Evolutionary conservation across 352 stramenopile species (phyloP).

Genomic region (Phytophthora foliorum): DNA sequence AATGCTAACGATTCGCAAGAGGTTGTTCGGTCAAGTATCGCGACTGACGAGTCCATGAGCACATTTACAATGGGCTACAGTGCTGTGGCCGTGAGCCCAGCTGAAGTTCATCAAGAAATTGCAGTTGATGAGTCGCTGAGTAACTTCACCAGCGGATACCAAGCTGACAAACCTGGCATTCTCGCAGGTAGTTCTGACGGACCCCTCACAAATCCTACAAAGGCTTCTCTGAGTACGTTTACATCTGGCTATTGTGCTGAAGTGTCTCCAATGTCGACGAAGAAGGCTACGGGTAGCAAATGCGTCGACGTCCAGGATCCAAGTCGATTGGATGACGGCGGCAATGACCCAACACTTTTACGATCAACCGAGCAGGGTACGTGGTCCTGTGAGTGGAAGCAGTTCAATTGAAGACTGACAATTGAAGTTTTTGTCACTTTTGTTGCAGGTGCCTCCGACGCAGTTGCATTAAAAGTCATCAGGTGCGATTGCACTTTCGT

Average conservation of each 20-base stretch:
- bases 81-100: neutral
- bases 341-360: neutral
- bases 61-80: slow-evolving; percentile 11
- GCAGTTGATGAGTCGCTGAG: slow-evolving; percentile 48
- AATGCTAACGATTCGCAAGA: neutral
- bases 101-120: slow-evolving; percentile 11
- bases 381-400: neutral
- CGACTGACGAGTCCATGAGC: slow-evolving; percentile 15
- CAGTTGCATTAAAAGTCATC: slow-evolving; percentile 30
- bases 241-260: neutral
- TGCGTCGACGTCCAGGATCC: neutral
- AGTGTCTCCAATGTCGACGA: neutral
- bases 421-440: neutral
- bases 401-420: neutral
- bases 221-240: neutral
- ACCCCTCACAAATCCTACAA: neutral
- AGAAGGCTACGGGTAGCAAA: neutral
- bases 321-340: neutral
- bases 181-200: neutral
- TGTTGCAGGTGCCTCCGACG: neutral
- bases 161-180: neutral
- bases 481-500: slow-evolving; percentile 20
- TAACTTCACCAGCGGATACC: slow-evolving; percentile 34
- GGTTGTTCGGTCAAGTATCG: neutral
- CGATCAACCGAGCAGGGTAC: neutral